phyloP scores from a whole-genome alignment of 148 eudicot genomes.

The Chenopodium berlandieri region DNA sequence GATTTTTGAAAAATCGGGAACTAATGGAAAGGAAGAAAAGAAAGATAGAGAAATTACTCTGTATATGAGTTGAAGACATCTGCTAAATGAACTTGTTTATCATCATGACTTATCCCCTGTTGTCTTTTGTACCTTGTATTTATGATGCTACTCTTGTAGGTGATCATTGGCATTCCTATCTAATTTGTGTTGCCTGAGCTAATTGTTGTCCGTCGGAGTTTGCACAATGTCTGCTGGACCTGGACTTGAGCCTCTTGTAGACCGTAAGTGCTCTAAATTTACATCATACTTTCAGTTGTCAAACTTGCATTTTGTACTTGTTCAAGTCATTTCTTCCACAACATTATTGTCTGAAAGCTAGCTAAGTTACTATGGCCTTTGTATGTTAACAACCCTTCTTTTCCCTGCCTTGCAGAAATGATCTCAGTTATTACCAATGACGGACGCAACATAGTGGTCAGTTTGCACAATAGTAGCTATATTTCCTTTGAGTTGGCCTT shows the following conservation, averaged over 20 bases:
- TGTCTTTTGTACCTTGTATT: not conserved
- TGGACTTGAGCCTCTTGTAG: slow-evolving; percentile 82
- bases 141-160: not conserved
- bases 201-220: slow-evolving; percentile 18
- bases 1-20: not conserved
- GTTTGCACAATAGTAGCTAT: slow-evolving; percentile 25
- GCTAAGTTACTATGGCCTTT: not conserved
- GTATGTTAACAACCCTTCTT: not conserved
- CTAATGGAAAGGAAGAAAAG: not conserved
- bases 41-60: not conserved
- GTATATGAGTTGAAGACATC: not conserved
- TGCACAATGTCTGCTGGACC: slow-evolving; percentile 58
- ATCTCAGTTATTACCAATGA: slow-evolving; percentile 91
- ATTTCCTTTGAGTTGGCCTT: slow-evolving; percentile 1
- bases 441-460: slow-evolving; percentile 93
- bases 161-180: slow-evolving; percentile 13
- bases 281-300: not conserved
- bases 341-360: not conserved
- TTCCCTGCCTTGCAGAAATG: slow-evolving; percentile 46
- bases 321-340: not conserved
- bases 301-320: not conserved
- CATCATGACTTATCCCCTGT: no score
- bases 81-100: not conserved
- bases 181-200: slow-evolving; percentile 14
- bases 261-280: slow-evolving; percentile 50